Conservation (phyloP, 768 basidiomycete species). For the Tricholoma sp. region DNA sequence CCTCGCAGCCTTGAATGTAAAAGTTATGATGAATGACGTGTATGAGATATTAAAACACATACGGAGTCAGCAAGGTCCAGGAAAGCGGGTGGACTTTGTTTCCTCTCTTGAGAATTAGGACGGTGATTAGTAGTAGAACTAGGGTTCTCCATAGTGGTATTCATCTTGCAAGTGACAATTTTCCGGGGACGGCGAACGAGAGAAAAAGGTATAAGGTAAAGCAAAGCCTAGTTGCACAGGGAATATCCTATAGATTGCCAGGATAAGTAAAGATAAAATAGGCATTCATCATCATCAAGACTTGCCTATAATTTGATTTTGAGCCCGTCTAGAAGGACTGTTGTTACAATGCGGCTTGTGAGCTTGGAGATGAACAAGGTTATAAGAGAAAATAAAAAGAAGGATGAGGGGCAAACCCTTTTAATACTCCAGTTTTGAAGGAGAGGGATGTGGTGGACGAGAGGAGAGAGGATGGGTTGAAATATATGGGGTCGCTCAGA, state of each 20-base stretch:
- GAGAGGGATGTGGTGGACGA: constrained; percentile 28
- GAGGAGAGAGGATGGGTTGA: constrained; percentile 24
- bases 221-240: constrained; percentile 63
- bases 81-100: constrained; percentile 88
- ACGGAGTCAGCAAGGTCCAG: constrained; percentile 93
- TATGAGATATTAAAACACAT: constrained; percentile 28
- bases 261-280: constrained; percentile 15
- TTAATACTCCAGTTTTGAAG: constrained; percentile 38
- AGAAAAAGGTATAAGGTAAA: constrained; percentile 50
- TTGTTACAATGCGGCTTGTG: constrained; percentile 70
- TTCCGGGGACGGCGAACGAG: constrained; percentile 54
- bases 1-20: constrained; percentile 59
- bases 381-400: constrained; percentile 14
- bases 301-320: constrained; percentile 69
- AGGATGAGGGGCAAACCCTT: constrained; percentile 37
- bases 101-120: constrained; percentile 62
- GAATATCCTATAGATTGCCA: constrained; percentile 40
- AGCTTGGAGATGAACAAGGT: constrained; percentile 22
- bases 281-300: constrained; percentile 15
- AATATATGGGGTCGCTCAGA: constrained; percentile 42
- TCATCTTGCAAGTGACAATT: constrained; percentile 59
- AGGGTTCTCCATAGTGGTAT: constrained; percentile 63
- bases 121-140: constrained; percentile 71
- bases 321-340: constrained; percentile 76
- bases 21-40: constrained; percentile 17